Evolutionary conservation across 129 eudicot genomes (phyloP).

Genomic region (Rutidosis leptorrhynchoides): DNA sequence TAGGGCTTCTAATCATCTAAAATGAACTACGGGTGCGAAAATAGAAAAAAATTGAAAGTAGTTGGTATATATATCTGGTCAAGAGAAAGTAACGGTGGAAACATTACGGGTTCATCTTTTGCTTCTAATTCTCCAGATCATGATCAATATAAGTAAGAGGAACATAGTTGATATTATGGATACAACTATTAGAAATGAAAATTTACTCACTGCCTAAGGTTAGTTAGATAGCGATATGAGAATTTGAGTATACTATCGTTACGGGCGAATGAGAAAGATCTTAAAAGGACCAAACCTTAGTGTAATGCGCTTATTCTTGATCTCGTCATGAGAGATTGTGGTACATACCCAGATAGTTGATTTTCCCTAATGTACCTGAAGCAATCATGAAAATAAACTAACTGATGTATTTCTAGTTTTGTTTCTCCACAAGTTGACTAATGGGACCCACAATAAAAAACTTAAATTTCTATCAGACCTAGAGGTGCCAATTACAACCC

Average conservation of each 20-base stretch:
- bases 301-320: slow-evolving; percentile 29
- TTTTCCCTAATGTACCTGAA: slow-evolving; percentile 30
- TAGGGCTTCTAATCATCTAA: no score
- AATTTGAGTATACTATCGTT: no score
- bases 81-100: not conserved
- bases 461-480: not conserved
- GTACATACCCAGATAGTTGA: slow-evolving; percentile 28
- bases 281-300: slow-evolving; percentile 20
- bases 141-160: slow-evolving; percentile 20
- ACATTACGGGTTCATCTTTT: slow-evolving; percentile 27
- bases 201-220: not conserved
- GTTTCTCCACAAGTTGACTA: not conserved
- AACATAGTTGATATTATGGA: slow-evolving; percentile 18
- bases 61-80: not conserved
- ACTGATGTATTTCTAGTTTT: not conserved
- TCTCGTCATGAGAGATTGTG: slow-evolving; percentile 31
- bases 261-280: not conserved
- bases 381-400: slow-evolving; percentile 2
- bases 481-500: not conserved
- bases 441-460: not conserved
- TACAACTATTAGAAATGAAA: slow-evolving; percentile 12
- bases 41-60: not conserved
- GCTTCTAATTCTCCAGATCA: slow-evolving; percentile 30
- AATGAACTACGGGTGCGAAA: no score
- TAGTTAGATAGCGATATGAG: no score